phyloP scores from a whole-genome alignment of 345 rosid genomes.

The Pistacia integerrima region DNA sequence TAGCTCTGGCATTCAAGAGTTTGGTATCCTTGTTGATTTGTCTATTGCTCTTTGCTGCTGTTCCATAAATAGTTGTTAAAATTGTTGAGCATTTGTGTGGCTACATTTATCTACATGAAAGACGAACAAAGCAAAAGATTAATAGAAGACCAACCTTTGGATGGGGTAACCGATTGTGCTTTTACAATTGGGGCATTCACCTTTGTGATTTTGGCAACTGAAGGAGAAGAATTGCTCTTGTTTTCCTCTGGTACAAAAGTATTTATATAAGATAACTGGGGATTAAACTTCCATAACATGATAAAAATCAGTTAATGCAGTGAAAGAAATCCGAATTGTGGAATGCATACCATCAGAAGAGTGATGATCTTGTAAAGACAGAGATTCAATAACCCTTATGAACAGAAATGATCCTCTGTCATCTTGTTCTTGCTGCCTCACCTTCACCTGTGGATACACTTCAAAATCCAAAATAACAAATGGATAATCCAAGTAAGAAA shows the following conservation, averaged over 20 bases:
- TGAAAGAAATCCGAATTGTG: neutral
- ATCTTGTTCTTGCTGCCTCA: slow-evolving; percentile 18
- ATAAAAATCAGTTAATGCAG: neutral
- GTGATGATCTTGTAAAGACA: slow-evolving; percentile 6
- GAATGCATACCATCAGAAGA: neutral
- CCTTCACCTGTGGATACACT: slow-evolving; percentile 42
- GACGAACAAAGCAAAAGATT: neutral
- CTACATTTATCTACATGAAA: too few relatives aligned
- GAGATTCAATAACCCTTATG: slow-evolving; percentile 23
- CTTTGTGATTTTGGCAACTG: slow-evolving; percentile 11
- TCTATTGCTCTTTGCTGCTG: slow-evolving; percentile 13
- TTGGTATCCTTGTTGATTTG: neutral
- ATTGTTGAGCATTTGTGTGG: too few relatives aligned
- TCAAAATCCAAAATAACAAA: slow-evolving; percentile 10
- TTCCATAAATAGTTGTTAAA: neutral
- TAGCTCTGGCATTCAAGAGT: neutral
- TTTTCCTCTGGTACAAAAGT: slow-evolving; percentile 27
- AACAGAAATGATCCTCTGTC: slow-evolving; percentile 8
- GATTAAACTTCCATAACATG: neutral
- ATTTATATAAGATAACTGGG: neutral
- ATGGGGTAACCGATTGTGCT: neutral
- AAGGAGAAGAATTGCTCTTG: slow-evolving; percentile 19
- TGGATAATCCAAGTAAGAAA: neutral
- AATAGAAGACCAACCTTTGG: slow-evolving; percentile 14
- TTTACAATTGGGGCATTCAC: neutral